These are phyloP conservation scores for Podaxis sp. DNA, from an alignment of 768 basidiomycete genomes.

Conservation along the genomic window DNA sequence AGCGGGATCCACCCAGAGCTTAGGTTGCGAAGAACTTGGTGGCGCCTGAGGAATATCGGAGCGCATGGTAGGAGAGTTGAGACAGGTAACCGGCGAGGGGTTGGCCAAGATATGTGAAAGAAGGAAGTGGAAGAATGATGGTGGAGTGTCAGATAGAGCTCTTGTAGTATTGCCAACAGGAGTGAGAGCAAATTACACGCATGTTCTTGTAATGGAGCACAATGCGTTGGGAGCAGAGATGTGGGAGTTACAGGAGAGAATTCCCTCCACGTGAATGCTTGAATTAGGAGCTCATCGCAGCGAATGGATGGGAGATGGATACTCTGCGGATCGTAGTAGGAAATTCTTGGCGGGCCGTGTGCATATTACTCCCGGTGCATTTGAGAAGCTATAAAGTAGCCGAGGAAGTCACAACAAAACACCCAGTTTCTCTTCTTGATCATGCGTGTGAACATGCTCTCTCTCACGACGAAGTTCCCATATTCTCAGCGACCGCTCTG, in stretches of 20 bases:
- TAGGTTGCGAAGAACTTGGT: not conserved
- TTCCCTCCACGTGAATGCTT: not conserved
- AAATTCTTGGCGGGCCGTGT: slow-evolving; percentile 12
- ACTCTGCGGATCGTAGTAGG: slow-evolving; percentile 36
- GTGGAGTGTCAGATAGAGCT: not conserved
- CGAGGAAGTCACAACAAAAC: not conserved
- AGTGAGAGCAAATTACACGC: not conserved
- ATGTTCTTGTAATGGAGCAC: slow-evolving; percentile 4
- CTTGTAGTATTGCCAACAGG: not conserved
- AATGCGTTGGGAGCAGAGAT: not conserved
- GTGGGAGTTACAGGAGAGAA: not conserved
- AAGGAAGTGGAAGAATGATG: not conserved
- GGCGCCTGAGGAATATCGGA: slow-evolving; percentile 1
- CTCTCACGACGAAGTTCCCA: not conserved
- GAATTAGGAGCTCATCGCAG: not conserved
- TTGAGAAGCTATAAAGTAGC: slow-evolving; percentile 1
- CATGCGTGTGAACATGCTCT: not conserved
- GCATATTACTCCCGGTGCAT: not conserved
- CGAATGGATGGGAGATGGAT: slow-evolving; percentile 17
- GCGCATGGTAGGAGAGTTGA: not conserved
- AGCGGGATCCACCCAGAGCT: slow-evolving; percentile 60
- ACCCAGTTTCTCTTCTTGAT: not conserved
- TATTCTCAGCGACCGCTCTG: too few species aligned
- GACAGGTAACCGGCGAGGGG: too few species aligned
- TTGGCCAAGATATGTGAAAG: not conserved